These are phyloP conservation scores for Chloropicon primus DNA, from an alignment of 139 green algal species.

Conservation along the genomic window DNA sequence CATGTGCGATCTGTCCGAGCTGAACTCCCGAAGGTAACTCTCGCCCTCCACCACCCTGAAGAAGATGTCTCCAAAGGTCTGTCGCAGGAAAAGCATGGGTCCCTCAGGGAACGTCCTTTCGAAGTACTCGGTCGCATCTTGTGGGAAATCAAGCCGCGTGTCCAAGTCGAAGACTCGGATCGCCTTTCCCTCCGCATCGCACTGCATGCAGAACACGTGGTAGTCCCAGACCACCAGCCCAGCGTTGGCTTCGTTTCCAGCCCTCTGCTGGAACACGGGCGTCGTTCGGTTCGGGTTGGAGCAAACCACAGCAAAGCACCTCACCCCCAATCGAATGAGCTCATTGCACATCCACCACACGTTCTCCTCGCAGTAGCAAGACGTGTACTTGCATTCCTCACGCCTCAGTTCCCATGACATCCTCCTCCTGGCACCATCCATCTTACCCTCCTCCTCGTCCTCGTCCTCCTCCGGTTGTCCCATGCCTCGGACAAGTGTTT, in stretches of 20 bases:
- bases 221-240: constrained; percentile 35
- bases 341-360: constrained; percentile 3
- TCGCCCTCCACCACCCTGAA: constrained; percentile 20
- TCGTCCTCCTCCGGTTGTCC: too few species aligned
- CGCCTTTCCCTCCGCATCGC: not conserved
- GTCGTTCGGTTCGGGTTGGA: constrained; percentile 23
- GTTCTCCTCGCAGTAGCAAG: constrained; percentile 41
- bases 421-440: not conserved
- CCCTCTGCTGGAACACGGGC: constrained; percentile 24
- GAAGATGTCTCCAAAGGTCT: not conserved
- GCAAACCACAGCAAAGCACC: constrained; percentile 24
- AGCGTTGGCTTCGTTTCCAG: not conserved
- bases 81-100: not conserved
- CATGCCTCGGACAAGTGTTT: too few species aligned
- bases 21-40: constrained; percentile 21
- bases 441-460: too few species aligned
- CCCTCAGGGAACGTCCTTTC: not conserved
- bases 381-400: constrained; percentile 16
- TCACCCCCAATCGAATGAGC: not conserved
- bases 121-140: not conserved
- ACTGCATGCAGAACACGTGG: constrained; percentile 22
- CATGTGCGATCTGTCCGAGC: constrained; percentile 36
- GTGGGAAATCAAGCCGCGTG: constrained; percentile 2
- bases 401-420: not conserved
- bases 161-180: constrained; percentile 27